A percentile compares a stretch with the other conserved stretches of the same genome.
phyloP scores from a whole-genome alignment of 345 rosid genomes.

The Hibiscus syriacus region DNA sequence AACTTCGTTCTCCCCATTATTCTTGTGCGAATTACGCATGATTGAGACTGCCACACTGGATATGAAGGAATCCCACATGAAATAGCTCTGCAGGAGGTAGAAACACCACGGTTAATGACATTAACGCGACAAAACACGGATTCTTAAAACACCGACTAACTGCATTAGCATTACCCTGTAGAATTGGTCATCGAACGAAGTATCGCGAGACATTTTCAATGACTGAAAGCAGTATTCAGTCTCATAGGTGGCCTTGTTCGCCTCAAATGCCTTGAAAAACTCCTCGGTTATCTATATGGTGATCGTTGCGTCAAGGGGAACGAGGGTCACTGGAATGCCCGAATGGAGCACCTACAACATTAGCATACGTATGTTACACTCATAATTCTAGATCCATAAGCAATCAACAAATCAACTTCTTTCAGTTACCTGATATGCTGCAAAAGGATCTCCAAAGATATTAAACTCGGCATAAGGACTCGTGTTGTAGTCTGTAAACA shows the following conservation, averaged over 20 bases:
- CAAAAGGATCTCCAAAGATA: conserved; percentile 79
- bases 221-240: conserved; percentile 73
- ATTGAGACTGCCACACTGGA: conserved; percentile 74
- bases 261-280: conserved; percentile 58
- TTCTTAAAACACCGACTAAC: neutral
- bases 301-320: conserved; percentile 89
- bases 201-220: conserved; percentile 67
- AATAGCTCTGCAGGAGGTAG: conserved; percentile 53
- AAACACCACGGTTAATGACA: neutral
- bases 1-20: conserved; percentile 62
- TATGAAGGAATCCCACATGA: conserved; percentile 93
- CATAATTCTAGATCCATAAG: neutral
- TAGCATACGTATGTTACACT: neutral
- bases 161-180: conserved; percentile 35
- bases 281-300: conserved; percentile 52
- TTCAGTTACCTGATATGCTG: conserved; percentile 65
- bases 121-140: neutral
- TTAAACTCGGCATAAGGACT: conserved; percentile 92
- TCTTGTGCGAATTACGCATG: conserved; percentile 37
- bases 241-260: conserved; percentile 54
- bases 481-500: conserved; percentile 56
- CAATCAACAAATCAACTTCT: neutral
- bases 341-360: conserved; percentile 70
- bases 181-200: conserved; percentile 39
- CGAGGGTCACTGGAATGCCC: conserved; percentile 70